phyloP scores from a whole-genome alignment of 2,329 filamentous ascomycete genomes.

The Fusarium oxysporum region DNA sequence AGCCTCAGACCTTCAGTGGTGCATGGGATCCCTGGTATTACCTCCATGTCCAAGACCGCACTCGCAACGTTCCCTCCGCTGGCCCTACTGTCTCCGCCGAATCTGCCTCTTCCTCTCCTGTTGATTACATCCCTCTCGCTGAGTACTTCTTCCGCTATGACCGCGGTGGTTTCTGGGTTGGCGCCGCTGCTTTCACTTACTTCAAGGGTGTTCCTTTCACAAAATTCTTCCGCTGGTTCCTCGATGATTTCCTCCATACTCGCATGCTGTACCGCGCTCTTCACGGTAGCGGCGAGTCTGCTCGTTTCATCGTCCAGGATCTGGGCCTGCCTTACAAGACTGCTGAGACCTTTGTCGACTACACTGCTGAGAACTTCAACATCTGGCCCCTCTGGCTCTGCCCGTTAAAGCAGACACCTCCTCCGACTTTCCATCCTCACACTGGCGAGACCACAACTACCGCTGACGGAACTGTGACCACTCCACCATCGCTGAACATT shows the following conservation, averaged over 20 bases:
- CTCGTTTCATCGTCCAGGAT: slow-evolving; percentile 76
- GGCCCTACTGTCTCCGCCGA: slow-evolving; percentile 26
- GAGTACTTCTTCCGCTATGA: slow-evolving; percentile 85
- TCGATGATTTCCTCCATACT: slow-evolving; percentile 80
- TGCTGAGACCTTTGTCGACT: slow-evolving; percentile 66
- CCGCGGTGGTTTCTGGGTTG: slow-evolving; percentile 81
- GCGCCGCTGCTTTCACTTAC: slow-evolving; percentile 73
- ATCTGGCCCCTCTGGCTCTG: slow-evolving; percentile 73
- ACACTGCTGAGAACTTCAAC: slow-evolving; percentile 60
- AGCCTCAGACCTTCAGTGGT: slow-evolving; percentile 64
- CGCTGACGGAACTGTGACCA: slow-evolving; percentile 32
- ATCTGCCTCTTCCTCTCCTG: slow-evolving; percentile 39
- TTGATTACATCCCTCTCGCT: slow-evolving; percentile 73
- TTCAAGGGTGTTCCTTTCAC: slow-evolving; percentile 75
- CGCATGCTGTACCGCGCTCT: slow-evolving; percentile 80
- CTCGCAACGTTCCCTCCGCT: slow-evolving; percentile 41
- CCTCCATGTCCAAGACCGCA: slow-evolving; percentile 67
- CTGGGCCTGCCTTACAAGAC: slow-evolving; percentile 67
- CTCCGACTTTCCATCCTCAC: slow-evolving; percentile 68
- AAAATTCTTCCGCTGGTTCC: slow-evolving; percentile 72
- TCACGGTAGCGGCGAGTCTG: slow-evolving; percentile 73
- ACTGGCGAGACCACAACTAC: slow-evolving; percentile 51
- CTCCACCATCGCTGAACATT: slow-evolving; percentile 66
- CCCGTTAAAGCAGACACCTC: slow-evolving; percentile 61
- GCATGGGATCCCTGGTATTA: slow-evolving; percentile 82